phyloP scores from a whole-genome alignment of 2,329 filamentous ascomycete genomes.

The Cryoendolithus antarcticus region DNA sequence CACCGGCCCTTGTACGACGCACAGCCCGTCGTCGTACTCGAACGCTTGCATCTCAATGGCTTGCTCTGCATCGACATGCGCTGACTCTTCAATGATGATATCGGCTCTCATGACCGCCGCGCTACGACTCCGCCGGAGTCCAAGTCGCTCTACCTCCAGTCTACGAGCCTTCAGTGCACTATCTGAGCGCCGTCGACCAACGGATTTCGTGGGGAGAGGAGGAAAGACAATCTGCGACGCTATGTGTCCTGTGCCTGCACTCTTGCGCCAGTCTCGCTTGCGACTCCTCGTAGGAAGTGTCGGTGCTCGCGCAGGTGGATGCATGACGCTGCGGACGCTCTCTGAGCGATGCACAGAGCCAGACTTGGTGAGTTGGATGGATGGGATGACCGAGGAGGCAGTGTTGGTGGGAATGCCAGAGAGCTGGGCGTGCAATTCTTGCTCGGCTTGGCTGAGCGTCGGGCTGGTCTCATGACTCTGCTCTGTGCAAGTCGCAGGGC shows the following conservation, averaged over 20 bases:
- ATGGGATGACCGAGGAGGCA: background rate
- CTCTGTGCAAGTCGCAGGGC: constrained; percentile 22
- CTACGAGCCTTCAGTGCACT: constrained; percentile 8
- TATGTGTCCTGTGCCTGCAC: background rate
- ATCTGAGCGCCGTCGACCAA: constrained; percentile 3
- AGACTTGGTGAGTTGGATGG: background rate
- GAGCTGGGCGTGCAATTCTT: constrained; percentile 22
- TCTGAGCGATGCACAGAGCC: constrained; percentile 4
- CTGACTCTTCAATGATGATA: too few relatives aligned
- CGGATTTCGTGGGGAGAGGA: background rate
- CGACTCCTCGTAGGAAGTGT: constrained; percentile 30
- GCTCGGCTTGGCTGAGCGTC: constrained; percentile 35
- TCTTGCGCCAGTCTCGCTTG: constrained; percentile 25
- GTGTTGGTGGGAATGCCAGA: constrained; percentile 14
- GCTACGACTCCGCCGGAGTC: background rate
- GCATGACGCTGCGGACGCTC: constrained; percentile 19
- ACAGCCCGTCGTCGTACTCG: too few relatives aligned
- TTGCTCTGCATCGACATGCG: too few relatives aligned
- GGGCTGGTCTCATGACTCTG: constrained; percentile 22
- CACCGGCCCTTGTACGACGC: too few relatives aligned
- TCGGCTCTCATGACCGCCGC: too few relatives aligned
- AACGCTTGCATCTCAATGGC: too few relatives aligned
- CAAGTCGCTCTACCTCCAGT: constrained; percentile 1
- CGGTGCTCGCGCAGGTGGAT: constrained; percentile 21
- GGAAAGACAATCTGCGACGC: background rate